Percentiles rank a stretch among this genome's conserved stretches.
Conservation (phyloP, 176 grass and related monocot genomes). For the Hordeum vulgare region DNA sequence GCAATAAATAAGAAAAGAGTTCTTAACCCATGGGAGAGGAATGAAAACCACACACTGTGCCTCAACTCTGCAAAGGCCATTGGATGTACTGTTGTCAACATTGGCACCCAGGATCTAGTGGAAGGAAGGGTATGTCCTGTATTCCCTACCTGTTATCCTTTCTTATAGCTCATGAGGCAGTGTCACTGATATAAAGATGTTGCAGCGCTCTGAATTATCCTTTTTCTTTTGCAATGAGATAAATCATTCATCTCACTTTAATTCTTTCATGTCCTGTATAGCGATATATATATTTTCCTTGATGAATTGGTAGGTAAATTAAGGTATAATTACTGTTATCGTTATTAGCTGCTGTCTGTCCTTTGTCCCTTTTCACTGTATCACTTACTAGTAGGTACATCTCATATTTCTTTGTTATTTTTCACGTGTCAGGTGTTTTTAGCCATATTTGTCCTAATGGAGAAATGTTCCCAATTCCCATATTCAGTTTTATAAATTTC, state of each 20-base stretch:
- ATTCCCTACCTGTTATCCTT: neutral
- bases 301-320: neutral
- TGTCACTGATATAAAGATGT: neutral
- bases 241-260: neutral
- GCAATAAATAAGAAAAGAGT: constrained; percentile 98
- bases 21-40: constrained; percentile 98
- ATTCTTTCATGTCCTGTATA: neutral
- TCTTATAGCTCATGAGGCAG: neutral
- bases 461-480: neutral
- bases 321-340: neutral
- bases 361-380: neutral
- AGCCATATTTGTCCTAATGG: neutral
- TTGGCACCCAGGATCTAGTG: constrained; percentile 97
- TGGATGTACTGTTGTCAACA: constrained; percentile 97
- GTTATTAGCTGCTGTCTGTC: constrained; percentile 2
- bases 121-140: constrained; percentile 79
- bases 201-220: neutral
- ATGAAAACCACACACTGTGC: constrained; percentile 98
- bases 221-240: neutral
- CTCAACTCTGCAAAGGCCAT: constrained; percentile 99
- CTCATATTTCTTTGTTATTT: neutral
- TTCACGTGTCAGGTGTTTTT: neutral
- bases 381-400: neutral
- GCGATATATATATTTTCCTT: neutral
- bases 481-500: constrained; percentile 15